Evolutionary conservation across 169 alveolate species (phyloP), one percentile per base, ranked within the genome.

Genomic region (Eimeria zaria): DNA sequence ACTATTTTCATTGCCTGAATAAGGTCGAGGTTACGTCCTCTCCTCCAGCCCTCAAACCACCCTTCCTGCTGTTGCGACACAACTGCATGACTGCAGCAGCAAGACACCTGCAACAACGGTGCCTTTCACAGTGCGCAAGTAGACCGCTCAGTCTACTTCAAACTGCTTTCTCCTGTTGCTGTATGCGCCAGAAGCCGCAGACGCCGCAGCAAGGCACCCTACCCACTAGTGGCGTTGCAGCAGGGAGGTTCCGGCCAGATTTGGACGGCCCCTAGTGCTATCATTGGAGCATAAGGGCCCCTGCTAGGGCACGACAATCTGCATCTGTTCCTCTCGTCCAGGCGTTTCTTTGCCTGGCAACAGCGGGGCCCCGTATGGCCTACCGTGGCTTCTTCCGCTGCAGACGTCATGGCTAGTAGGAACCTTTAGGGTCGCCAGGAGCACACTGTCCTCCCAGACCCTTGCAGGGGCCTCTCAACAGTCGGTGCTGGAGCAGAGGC

Each of bases 331-430:
- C 36, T 27, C 62, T 46, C 39, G 12, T 39, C 18, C 41, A 27
- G 6, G 55, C 44, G 41, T 76, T n/a, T 76, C 44, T 41, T 41
- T 22, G 60, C 87, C 55, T 76, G 33, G 55, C 62, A 44, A 9
- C 87, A 5, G 36, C 27, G 64, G 60, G 60, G 20, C 64, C 36
- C 36, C 87, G 30, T n/a, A 12, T 24, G 46, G 60, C 87, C 71
- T 33, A 20, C 22, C 73, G 73, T 48, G 48, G 48, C 93, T 41
- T 27, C 64, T 22, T 11, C 39, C 22, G 60, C 67, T 62, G 81
- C 78, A 58, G 80, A 20, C 80, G 93, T 27, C 58, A 85, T 85
- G 93, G 93, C 93, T 58, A 55, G 93, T 18, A 85, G 62, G 81
- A 20, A 64, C 24, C 80, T 85, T 33, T 60, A 62, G 93, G 80